Percentiles rank a stretch among this genome's conserved stretches.
Conservation (phyloP, 306 rosid species). For the Pueraria montana region DNA sequence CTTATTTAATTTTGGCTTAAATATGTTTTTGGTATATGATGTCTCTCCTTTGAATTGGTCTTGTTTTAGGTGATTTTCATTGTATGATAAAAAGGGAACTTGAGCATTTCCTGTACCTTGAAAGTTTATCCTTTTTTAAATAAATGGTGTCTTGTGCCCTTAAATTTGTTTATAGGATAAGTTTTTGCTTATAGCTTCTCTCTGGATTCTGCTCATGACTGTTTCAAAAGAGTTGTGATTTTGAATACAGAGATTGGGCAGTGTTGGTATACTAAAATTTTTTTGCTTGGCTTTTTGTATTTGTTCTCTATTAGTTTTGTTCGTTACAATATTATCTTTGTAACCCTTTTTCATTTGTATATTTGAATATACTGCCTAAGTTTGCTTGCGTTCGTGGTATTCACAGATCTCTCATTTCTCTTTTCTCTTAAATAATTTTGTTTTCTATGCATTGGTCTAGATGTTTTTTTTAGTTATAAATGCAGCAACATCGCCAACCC, state of each 20-base stretch:
- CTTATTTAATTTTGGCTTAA: background rate
- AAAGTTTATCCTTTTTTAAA: background rate
- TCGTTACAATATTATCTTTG: background rate
- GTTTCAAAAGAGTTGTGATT: background rate
- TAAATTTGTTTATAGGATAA: background rate
- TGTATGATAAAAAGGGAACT: constrained; percentile 3
- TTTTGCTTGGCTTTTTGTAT: background rate
- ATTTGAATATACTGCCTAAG: background rate
- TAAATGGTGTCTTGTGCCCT: background rate
- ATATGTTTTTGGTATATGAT: background rate
- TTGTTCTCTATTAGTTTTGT: too few species aligned
- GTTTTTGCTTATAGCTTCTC: background rate
- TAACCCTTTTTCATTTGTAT: too few species aligned
- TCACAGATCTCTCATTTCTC: background rate
- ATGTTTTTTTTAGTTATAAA: background rate
- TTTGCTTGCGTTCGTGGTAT: background rate
- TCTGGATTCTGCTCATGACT: background rate
- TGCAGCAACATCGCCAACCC: background rate
- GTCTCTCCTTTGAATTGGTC: constrained; percentile 18
- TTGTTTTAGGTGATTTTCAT: background rate
- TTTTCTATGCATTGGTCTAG: background rate
- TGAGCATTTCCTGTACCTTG: background rate
- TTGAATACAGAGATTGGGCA: background rate
- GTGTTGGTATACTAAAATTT: background rate
- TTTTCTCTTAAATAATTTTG: background rate